Evolutionary conservation across 2,329 filamentous ascomycete genomes (phyloP).

Genomic region (Verticillium albo-atrum): DNA sequence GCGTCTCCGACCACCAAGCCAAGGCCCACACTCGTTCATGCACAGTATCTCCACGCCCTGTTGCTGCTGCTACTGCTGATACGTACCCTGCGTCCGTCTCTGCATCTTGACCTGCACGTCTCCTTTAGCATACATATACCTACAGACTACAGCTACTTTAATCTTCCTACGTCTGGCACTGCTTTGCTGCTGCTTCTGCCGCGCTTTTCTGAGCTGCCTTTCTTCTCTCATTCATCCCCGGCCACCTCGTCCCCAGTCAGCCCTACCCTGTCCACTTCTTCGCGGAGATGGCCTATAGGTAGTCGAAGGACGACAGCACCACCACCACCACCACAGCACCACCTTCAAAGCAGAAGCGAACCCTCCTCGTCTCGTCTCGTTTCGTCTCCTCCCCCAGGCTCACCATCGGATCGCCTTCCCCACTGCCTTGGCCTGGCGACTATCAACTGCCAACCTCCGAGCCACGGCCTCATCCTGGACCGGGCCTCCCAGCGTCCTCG

Average conservation of each 20-base stretch:
- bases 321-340: neutral
- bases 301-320: neutral
- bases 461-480: slow-evolving; percentile 5
- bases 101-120: slow-evolving; percentile 18
- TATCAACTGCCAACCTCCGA: neutral
- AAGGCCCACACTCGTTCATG: slow-evolving; percentile 26
- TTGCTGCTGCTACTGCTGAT: slow-evolving; percentile 5
- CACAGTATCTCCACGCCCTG: slow-evolving; percentile 18
- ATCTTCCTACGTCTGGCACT: neutral
- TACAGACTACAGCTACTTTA: neutral
- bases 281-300: neutral
- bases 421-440: neutral
- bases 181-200: slow-evolving; percentile 3
- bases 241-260: neutral
- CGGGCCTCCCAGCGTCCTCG: slow-evolving; percentile 4
- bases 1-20: neutral
- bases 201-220: neutral
- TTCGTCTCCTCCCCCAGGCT: neutral
- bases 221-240: neutral
- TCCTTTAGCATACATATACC: slow-evolving; percentile 23
- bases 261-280: neutral
- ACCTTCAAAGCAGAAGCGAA: no score
- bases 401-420: neutral
- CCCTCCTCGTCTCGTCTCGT: no score
- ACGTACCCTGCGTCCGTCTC: slow-evolving; percentile 2